Evolutionary conservation across 2,329 filamentous ascomycete genomes (phyloP).

Genomic region (Coniochaeta prunicola): DNA sequence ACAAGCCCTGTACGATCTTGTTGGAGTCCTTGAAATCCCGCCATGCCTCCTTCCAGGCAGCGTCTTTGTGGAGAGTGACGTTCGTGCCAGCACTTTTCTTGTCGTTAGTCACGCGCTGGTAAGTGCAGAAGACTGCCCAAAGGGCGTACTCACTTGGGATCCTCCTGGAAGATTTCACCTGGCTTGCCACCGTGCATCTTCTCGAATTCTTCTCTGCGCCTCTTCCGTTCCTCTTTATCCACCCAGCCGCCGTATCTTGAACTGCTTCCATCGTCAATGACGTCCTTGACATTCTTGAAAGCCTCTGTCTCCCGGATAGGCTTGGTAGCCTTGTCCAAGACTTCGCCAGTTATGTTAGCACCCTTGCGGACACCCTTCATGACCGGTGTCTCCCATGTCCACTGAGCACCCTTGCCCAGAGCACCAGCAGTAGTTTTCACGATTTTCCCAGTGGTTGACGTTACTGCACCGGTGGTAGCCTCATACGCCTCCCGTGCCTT

Average conservation of each 20-base stretch:
- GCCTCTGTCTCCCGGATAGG: conserved; percentile 92
- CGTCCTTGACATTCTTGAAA: conserved; percentile 89
- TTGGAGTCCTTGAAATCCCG: conserved; percentile 86
- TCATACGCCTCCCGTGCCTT: conserved; percentile 81
- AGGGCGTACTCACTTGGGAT: conserved; percentile 66
- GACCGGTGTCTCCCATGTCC: conserved; percentile 94
- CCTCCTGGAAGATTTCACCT: conserved; percentile 64
- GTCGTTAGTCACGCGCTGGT: conserved; percentile 21
- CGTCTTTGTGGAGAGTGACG: conserved; percentile 91
- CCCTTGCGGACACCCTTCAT: conserved; percentile 87
- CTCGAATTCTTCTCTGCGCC: conserved; percentile 67
- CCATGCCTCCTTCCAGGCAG: conserved; percentile 98
- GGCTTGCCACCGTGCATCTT: conserved; percentile 47
- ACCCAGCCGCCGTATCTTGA: conserved; percentile 94
- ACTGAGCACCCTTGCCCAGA: conserved; percentile 84
- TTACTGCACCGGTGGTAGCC: conserved; percentile 76
- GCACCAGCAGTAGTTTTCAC: conserved; percentile 79
- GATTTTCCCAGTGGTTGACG: conserved; percentile 69
- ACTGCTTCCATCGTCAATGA: conserved; percentile 94
- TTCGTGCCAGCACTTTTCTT: conserved; percentile 79
- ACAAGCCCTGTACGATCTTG: conserved; percentile 80
- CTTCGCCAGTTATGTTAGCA: conserved; percentile 77
- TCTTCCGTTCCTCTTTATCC: conserved; percentile 88
- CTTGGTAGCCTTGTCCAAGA: conserved; percentile 88
- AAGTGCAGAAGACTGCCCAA: background rate